Base-by-base conservation (phyloP, 139 green algal genomes). In the Chlorella vulgaris region DNA sequence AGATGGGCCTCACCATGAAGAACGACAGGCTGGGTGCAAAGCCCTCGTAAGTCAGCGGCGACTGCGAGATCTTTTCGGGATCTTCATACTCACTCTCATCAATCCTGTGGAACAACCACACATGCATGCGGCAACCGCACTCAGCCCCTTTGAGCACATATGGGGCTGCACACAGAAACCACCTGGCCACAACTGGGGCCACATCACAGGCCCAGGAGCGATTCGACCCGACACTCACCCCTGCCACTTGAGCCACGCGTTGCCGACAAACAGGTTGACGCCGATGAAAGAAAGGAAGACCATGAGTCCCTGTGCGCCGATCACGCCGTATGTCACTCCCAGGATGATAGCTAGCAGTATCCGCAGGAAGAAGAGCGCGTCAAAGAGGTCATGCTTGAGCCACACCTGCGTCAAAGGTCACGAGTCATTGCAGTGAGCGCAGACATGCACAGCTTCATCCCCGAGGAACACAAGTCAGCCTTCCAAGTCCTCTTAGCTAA, bases 1-100 rank as follows among this genome's bases (percentile, higher is more conserved):
- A 70, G 61, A 24, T 29, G 26, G 35, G 61, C 61, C 84, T 40
- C 63, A 89, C 76, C 81, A 89, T 31, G 28, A 89, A 89, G 19
- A 85, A 39, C 7, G 69, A 39, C 13, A 88, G 7, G 42, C 50
- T 50, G 15, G 63, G 85, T 26, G 58, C 82, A 42, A 88, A 78
- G 7, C 83, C 85, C 73, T 89, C 83, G 3, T 77, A 80, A 0
- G 40, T 58, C 31, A 82, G 69, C 42, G 55, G 76, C 65, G 43
- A 66, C 42, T 60, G 51, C 31, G 10, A 60, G 31, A 50, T 61
- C 31, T 71, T 75, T 4, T 88, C 73, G n/a, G 69, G 55, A 61
- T 53, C 62, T 60, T 80, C 84, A 73, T 81, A 83, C 26, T 86
- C 75, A 2, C 74, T 60, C 47, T 71, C 39, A 39, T 88, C 83